Conservation (phyloP, 2,329 filamentous ascomycete genomes). For the Thielaviopsis ethacetica region DNA sequence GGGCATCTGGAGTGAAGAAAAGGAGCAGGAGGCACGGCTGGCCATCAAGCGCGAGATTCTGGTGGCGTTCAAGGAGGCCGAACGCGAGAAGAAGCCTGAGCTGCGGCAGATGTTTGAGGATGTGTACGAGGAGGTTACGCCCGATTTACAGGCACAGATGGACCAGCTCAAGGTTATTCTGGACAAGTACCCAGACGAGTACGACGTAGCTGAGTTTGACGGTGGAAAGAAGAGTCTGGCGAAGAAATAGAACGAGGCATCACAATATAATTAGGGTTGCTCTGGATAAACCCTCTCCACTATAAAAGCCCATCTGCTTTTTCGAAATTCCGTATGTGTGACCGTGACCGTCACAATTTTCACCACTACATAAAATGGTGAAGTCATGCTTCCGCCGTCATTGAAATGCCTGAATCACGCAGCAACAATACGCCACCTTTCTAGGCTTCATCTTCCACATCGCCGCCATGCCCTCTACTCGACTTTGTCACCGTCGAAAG, state of each 20-base stretch:
- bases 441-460: not conserved
- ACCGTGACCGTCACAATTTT: not conserved
- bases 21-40: conserved; percentile 57
- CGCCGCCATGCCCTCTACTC: not conserved
- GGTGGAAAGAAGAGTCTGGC: conserved; percentile 39
- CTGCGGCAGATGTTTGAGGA: conserved; percentile 66
- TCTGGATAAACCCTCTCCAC: not conserved
- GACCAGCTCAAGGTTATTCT: conserved; percentile 57
- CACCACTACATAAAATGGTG: not conserved
- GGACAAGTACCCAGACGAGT: conserved; percentile 79
- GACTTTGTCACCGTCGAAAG: not conserved
- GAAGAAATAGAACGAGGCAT: not conserved
- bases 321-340: not conserved
- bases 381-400: not conserved
- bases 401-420: not conserved
- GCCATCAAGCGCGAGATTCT: conserved; percentile 58
- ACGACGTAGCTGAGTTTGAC: conserved; percentile 64
- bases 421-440: not conserved
- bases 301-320: not conserved
- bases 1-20: conserved; percentile 68
- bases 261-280: conserved; percentile 3
- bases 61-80: conserved; percentile 68
- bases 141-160: conserved; percentile 59
- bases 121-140: conserved; percentile 75
- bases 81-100: conserved; percentile 64